A percentile compares a stretch with the other conserved stretches of the same genome.
Evolutionary conservation across 352 stramenopile species (phyloP).

Genomic region (Phytophthora pistaciae): DNA sequence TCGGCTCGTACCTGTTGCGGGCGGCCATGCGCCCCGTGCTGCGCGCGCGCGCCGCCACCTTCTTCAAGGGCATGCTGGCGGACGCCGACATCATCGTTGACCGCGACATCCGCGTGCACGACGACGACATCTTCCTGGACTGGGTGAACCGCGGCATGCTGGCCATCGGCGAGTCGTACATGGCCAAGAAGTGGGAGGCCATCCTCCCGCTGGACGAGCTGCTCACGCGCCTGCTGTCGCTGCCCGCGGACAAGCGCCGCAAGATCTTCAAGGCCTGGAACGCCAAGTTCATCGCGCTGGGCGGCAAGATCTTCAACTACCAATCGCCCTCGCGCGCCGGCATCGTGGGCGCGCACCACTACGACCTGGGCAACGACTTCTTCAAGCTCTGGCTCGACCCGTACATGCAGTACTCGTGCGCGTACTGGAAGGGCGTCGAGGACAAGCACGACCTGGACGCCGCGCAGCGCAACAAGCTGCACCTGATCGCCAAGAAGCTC

Average conservation of each 20-base stretch:
- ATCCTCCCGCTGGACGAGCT: constrained; percentile 83
- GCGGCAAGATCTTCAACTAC: constrained; percentile 88
- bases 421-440: constrained; percentile 83
- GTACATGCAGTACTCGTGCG: constrained; percentile 91
- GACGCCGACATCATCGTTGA: constrained; percentile 85
- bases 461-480: constrained; percentile 88
- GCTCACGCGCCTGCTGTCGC: constrained; percentile 74
- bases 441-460: constrained; percentile 82
- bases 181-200: constrained; percentile 89
- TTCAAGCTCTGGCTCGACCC: constrained; percentile 91
- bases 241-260: constrained; percentile 78
- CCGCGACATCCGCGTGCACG: constrained; percentile 84
- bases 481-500: constrained; percentile 89
- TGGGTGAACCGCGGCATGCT: constrained; percentile 88
- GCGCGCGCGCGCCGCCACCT: constrained; percentile 67
- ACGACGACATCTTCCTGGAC: constrained; percentile 88
- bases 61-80: constrained; percentile 86
- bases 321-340: constrained; percentile 84
- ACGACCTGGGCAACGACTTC: constrained; percentile 91
- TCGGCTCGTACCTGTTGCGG: constrained; percentile 77
- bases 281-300: constrained; percentile 80
- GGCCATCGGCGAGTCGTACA: constrained; percentile 90
- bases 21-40: constrained; percentile 76
- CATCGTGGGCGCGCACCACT: constrained; percentile 88
- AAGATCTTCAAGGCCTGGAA: constrained; percentile 91